Conservation (phyloP, 345 rosid genomes). For the Salix dunnii region DNA sequence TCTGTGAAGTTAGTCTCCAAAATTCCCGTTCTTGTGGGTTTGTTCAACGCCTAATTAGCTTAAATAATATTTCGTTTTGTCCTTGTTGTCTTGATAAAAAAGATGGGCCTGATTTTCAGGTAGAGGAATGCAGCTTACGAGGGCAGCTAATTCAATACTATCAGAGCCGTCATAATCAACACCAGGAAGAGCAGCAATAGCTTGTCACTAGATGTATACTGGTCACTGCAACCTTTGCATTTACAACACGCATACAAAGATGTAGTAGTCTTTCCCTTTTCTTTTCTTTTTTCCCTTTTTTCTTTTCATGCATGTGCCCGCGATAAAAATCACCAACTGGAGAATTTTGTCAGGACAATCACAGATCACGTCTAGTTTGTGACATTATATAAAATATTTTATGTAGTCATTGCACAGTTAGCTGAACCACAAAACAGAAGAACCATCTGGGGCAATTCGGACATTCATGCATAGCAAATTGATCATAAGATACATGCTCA, state of each 20-base stretch:
- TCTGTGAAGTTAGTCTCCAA: no score
- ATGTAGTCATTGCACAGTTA: not conserved
- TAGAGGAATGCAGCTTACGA: conserved; percentile 65
- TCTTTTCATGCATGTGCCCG: not conserved
- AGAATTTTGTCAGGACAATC: not conserved
- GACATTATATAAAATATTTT: not conserved
- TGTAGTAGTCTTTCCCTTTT: not conserved
- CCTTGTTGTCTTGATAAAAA: not conserved
- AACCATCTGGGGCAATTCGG: not conserved
- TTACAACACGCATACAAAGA: not conserved
- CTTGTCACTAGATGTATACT: no score
- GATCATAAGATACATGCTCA: not conserved
- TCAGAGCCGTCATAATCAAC: conserved; percentile 4
- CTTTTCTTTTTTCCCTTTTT: no score
- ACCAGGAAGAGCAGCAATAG: not conserved
- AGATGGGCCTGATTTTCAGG: conserved; percentile 36
- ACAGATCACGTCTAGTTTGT: no score
- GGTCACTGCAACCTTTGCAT: not conserved
- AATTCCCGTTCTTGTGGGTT: no score
- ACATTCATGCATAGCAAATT: not conserved
- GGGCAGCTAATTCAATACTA: conserved; percentile 60
- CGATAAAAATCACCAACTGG: not conserved
- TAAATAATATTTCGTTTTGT: no score
- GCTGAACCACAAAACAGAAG: not conserved
- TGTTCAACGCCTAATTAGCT: not conserved